Evolutionary conservation across 2,329 filamentous ascomycete species (phyloP), one percentile per base, ranked within the genome.

Genomic region (Exophiala sp.): DNA sequence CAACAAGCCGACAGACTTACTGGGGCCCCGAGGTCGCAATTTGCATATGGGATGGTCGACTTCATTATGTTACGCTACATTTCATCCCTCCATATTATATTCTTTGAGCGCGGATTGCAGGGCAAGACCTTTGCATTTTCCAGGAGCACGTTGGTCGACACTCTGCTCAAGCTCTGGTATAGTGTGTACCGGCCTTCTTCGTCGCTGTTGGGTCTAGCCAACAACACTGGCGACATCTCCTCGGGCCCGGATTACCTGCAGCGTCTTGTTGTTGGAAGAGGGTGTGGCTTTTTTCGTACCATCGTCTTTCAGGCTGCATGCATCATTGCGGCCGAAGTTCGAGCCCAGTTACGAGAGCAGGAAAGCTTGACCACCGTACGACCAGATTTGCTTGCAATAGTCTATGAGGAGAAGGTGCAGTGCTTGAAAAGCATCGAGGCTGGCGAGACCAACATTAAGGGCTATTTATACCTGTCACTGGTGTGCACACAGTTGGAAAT

Each of bases 241-340:
- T 63, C 18, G 62, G 66, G 29, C 62, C 69, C 12, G 65, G 65
- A 3, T 63, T 66, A 16, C 51, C 69, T 4, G 63, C 64, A 4
- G 63, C 64, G 6, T 65, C 65, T 7, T 68, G 68, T 65, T 68
- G 70, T 33, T 10, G 29, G 45, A 63, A 66, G 10, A 63, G 70
- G 16, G 66, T 69, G 34, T 64, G 64, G 14, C 65, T 67, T 33
- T 67, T 1, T 63, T 73, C 2, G 70, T 76, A 48, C 71, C 71
- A 1, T 65, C 80, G 6, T 71, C 68, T 32, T 63, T 76, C 10
- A 78, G 81, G 58, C 69, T 70, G 1, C 69, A 73, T 45, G 71
- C 1, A 11, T 49, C 34, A 36, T 50, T n/a, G n/a, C 60, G 12
- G 33, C 57, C 20, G 39, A 56, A 33, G 48, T 57, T 24, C 46